Conservation (phyloP, 495 filamentous ascomycete genomes). For the Aspergillus conjunctus region DNA sequence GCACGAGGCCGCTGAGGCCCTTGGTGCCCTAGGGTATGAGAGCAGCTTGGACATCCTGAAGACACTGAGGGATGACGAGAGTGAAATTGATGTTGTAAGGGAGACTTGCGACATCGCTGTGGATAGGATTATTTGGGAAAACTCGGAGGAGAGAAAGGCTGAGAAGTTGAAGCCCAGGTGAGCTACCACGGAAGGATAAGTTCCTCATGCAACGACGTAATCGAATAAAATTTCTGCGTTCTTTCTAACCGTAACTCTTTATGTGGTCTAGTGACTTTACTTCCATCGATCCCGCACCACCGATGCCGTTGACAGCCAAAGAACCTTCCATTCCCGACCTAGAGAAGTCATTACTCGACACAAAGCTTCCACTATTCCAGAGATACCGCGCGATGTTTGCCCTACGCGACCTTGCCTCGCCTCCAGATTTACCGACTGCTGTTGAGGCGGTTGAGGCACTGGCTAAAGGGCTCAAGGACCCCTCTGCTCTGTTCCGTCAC, state of each 20-base stretch:
- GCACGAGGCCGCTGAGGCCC: conserved; percentile 94
- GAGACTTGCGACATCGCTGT: conserved; percentile 98
- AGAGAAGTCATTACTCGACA: conserved; percentile 75
- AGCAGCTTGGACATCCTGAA: conserved; percentile 72
- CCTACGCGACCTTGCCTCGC: conserved; percentile 88
- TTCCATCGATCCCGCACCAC: conserved; percentile 93
- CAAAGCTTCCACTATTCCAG: conserved; percentile 76
- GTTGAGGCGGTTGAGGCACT: conserved; percentile 80
- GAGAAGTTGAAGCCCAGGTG: conserved; percentile 83
- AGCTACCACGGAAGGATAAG: conserved; percentile 8
- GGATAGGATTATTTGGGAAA: conserved; percentile 91
- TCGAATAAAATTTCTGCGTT: not conserved
- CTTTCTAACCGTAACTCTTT: not conserved
- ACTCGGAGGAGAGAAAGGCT: conserved; percentile 64
- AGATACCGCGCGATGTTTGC: conserved; percentile 98
- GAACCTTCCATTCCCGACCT: conserved; percentile 71
- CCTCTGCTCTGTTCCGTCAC: conserved; percentile 93
- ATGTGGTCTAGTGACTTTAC: conserved; percentile 72
- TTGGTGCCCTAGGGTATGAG: conserved; percentile 81
- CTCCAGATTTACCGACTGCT: conserved; percentile 85
- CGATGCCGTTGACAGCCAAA: conserved; percentile 63
- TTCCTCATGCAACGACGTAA: not conserved
- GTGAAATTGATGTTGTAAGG: conserved; percentile 75
- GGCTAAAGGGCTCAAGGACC: conserved; percentile 82
- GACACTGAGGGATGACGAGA: conserved; percentile 66